Evolutionary conservation across 306 rosid species (phyloP).

Genomic region (Senna tora): DNA sequence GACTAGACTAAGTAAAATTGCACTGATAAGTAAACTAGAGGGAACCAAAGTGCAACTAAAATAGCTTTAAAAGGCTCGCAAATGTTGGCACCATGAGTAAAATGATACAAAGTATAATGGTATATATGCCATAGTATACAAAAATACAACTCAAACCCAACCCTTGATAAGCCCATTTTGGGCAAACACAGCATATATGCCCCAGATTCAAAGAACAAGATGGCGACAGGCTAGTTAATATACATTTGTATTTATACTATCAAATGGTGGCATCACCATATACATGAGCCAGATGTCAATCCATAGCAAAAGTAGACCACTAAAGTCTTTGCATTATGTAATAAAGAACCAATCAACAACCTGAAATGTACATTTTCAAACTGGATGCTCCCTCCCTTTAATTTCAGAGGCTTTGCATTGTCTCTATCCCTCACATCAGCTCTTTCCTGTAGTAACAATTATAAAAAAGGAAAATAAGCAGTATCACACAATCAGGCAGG

Average conservation of each 20-base stretch:
- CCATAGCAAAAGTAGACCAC: slow-evolving; percentile 18
- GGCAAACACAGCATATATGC: not conserved
- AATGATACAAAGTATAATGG: not conserved
- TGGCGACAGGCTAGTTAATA: slow-evolving; percentile 6
- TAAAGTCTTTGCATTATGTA: slow-evolving; percentile 2
- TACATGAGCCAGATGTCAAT: slow-evolving; percentile 28
- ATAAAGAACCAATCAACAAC: slow-evolving; percentile 45
- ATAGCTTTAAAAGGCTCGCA: not conserved
- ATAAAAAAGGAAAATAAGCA: slow-evolving; percentile 20
- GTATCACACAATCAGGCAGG: slow-evolving; percentile 26
- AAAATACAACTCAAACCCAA: not conserved
- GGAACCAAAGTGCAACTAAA: not conserved
- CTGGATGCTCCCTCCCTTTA: slow-evolving; percentile 74
- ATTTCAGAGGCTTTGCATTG: slow-evolving; percentile 65
- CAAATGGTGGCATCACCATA: not conserved
- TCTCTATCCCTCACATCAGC: slow-evolving; percentile 74
- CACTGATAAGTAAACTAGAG: not conserved
- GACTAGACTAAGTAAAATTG: not conserved
- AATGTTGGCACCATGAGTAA: not conserved
- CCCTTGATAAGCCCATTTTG: not conserved
- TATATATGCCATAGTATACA: not conserved
- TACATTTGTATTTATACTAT: not conserved
- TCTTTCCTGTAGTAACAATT: slow-evolving; percentile 63
- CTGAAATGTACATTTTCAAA: slow-evolving; percentile 83
- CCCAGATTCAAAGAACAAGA: slow-evolving; percentile 8